Base-by-base conservation (phyloP, 1,284 basidiomycete genomes). In the Blastosporella zonata region DNA sequence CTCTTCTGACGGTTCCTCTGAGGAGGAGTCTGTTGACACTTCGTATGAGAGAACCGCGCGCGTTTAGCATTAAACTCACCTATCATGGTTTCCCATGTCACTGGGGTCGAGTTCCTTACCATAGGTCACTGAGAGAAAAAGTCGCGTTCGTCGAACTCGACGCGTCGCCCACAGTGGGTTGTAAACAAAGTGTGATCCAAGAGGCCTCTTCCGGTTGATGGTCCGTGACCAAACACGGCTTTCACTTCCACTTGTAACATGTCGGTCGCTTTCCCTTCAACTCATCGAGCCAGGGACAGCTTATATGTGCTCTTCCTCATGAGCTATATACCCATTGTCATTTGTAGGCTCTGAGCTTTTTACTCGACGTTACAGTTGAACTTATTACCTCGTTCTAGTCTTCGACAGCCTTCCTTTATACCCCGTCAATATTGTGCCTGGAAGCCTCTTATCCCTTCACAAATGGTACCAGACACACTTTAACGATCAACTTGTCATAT, bases 401-500 rank as follows among this genome's bases (percentile, higher is more conserved):
- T 53, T 58, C 43, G 58, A 59, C 46, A 47, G 51, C 36, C 44
- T 59, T 9, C 43, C 55, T 5, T 34, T 59, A 12, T 59, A 58
- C 37, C 56, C 58, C 18, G n/a, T 31, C 12, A 39, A 39, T 18
- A n/a, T 59, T 20, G 56, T 49, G 7, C 58, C 58, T 6, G 12
- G 23, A 34, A 46, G 27, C 13, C 50, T 59, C 5, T 34, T 59
- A 6, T 49, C 55, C 13, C 36, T 56, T 12, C 55, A 58, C 27
- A 27, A 55, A 9, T 56, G 47, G 47, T 59, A 59, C 39, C 43
- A 53, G 44, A 21, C n/a, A 1, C 43, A 53, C 13, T 59, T 55
- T 20, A 59, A 59, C 22, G 58, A 59, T 33, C 58, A 59, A 31
- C 58, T 59, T 13, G 50, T 58, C 20, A 55, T 58, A 18, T 41